Conservation (phyloP, 805 yeast genomes). For the Blastobotrys muscicola region DNA sequence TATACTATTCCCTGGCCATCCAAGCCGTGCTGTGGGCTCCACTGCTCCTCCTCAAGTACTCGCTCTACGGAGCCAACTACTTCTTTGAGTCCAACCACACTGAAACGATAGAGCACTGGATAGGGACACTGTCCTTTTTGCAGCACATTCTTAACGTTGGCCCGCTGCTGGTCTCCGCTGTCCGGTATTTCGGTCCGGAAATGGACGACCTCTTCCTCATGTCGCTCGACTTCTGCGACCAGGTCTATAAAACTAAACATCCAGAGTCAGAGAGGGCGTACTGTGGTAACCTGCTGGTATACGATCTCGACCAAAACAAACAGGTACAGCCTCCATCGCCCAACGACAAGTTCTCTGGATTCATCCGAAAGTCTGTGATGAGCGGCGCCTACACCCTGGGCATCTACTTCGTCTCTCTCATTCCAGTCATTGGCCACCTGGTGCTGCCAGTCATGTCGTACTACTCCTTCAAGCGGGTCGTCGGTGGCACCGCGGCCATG, state of each 20-base stretch:
- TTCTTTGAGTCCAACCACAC: conserved; percentile 11
- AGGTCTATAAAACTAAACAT: conserved; percentile 31
- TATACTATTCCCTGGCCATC: conserved; percentile 31
- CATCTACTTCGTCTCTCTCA: conserved; percentile 28
- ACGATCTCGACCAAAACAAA: conserved; percentile 1
- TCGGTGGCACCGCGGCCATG: conserved; percentile 40
- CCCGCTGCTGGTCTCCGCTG: conserved; percentile 32
- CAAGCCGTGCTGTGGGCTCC: conserved; percentile 30
- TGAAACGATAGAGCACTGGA: conserved; percentile 13
- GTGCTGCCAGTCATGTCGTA: conserved; percentile 37
- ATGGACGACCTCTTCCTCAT: conserved; percentile 34
- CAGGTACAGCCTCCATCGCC: conserved; percentile 1
- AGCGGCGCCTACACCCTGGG: conserved; percentile 25
- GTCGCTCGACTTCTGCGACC: conserved; percentile 34
- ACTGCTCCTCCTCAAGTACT: conserved; percentile 14
- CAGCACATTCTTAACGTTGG: conserved; percentile 34
- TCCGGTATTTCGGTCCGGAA: conserved; percentile 30
- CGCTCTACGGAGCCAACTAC: conserved; percentile 18
- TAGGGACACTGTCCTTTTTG: conserved; percentile 24
- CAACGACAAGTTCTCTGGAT: conserved; percentile 5
- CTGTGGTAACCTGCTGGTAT: conserved; percentile 13
- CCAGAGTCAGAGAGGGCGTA: conserved; percentile 27
- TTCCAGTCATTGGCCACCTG: conserved; percentile 36
- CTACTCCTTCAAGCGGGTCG: conserved; percentile 33
- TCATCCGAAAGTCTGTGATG: conserved; percentile 7